Conservation (phyloP, 352 stramenopile genomes). For the Pythium sukuiense region DNA sequence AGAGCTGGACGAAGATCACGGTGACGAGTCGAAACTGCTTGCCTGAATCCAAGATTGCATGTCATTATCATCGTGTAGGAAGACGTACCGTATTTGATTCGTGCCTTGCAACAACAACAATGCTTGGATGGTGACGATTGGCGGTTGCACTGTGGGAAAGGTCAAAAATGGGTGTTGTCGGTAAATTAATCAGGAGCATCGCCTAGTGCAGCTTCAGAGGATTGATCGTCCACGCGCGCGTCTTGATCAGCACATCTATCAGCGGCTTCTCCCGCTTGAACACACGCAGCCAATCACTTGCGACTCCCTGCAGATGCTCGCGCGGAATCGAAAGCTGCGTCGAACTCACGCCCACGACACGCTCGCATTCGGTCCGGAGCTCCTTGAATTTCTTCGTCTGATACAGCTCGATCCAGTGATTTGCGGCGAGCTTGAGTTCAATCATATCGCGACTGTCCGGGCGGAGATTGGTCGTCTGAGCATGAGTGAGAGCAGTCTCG, state of each 20-base stretch:
- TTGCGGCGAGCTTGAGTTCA: conserved; percentile 43
- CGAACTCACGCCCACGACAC: neutral
- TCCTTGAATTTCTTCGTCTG: conserved; percentile 41
- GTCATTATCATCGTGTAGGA: too few species aligned
- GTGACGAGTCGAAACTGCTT: neutral
- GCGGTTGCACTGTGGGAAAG: neutral
- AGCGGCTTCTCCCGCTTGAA: conserved; percentile 18
- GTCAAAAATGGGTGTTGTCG: conserved; percentile 1
- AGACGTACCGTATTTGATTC: too few species aligned
- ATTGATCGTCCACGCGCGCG: conserved; percentile 19
- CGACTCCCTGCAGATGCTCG: conserved; percentile 6
- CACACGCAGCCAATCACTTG: conserved; percentile 19
- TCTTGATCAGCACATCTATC: conserved; percentile 23
- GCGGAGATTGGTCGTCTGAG: neutral
- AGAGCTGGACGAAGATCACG: neutral
- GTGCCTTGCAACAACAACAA: too few species aligned
- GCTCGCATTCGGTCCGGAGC: conserved; percentile 36
- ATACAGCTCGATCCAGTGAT: conserved; percentile 59
- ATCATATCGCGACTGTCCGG: conserved; percentile 20
- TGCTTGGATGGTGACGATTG: neutral
- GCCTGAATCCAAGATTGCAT: neutral
- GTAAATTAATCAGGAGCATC: conserved; percentile 19
- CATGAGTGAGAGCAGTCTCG: conserved; percentile 8
- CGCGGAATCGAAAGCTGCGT: neutral
- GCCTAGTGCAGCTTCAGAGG: neutral